Base-by-base conservation (phyloP, 2,329 filamentous ascomycete species). In the Neophaeococcomyces mojaviensis region DNA sequence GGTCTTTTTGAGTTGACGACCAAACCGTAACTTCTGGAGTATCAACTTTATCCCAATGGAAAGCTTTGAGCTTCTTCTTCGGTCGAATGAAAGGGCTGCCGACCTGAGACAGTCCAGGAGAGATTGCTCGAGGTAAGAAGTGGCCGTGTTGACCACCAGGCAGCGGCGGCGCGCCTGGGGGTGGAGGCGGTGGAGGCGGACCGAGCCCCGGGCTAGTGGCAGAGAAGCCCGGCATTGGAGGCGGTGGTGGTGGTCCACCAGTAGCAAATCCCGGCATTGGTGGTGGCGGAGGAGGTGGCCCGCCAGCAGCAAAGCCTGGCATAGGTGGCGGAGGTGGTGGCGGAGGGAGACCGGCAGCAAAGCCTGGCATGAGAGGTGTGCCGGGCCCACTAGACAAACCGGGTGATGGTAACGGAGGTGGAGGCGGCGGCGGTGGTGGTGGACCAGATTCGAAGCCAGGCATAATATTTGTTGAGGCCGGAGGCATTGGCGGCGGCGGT, bases 21-120 rank as follows among this genome's bases (percentile, higher is more conserved):
- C 90, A 97, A 58, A 96, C 86, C 44, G 90, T 96, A 41, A 88
- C 85, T 63, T 92, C 81, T 18, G 88, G 86, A 44, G 86, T 79
- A 66, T 98, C 92, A 45, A 98, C 88, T 73, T 97, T 97, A 69
- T 98, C 92, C 90, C 92, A 97, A 70, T 98, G 92, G 56, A 98
- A 76, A 49, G 90, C 90, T 79, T 98, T 98, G 66, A 98, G 87
- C 75, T 97, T 98, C 81, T 95, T 97, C 78, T 96, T 97, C 18
- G 92, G 88, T 57, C 90, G 76, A 43, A 88, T 86, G 50, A 88
- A 85, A 30, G 87, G 83, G 58, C 94, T 69, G 35, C 83, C 80
- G 55, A 87, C 73, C 6, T 79, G 77, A 18, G 79, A 68, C 12
- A 74, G 61, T 4, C 74, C 63, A 16, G 71, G 68, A 50, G 78